A percentile compares a stretch with the other conserved stretches of the same genome.
phyloP scores from a whole-genome alignment of 345 rosid genomes.

The Bruguiera parviflora region DNA sequence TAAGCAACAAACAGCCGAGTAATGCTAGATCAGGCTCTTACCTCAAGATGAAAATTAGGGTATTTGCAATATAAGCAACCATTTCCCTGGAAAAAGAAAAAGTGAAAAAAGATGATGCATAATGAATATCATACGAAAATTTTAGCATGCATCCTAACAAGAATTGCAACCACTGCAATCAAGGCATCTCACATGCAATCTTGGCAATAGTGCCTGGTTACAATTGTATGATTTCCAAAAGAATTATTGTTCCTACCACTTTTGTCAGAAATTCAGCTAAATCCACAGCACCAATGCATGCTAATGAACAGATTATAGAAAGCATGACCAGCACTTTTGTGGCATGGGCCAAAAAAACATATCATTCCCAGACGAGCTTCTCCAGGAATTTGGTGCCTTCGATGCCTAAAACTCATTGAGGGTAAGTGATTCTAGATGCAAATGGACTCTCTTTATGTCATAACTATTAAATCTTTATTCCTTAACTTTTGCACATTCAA shows the following conservation, averaged over 20 bases:
- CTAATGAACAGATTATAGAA: no score
- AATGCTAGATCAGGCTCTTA: slow-evolving; percentile 28
- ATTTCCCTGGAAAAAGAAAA: slow-evolving; percentile 65
- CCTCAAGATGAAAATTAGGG: slow-evolving; percentile 91
- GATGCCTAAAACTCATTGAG: no score
- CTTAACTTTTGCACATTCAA: no score
- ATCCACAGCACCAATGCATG: no score
- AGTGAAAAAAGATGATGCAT: neutral
- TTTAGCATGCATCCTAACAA: neutral
- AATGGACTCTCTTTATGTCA: no score
- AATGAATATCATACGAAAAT: neutral
- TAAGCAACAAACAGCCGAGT: neutral
- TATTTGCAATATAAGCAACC: slow-evolving; percentile 97
- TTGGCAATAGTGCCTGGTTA: neutral
- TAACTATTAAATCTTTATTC: no score
- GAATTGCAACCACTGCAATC: neutral
- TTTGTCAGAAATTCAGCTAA: neutral
- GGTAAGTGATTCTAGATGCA: no score
- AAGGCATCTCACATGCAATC: neutral
- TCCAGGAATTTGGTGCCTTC: neutral
- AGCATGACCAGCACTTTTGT: no score
- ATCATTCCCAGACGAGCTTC: slow-evolving; percentile 1
- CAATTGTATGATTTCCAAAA: neutral
- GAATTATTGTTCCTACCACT: neutral
- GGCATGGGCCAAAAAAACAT: neutral